Evolutionary conservation across 2,329 filamentous ascomycete genomes (phyloP), one percentile per base, ranked within the genome.

Genomic region (Paracoccidioides lutzii): DNA sequence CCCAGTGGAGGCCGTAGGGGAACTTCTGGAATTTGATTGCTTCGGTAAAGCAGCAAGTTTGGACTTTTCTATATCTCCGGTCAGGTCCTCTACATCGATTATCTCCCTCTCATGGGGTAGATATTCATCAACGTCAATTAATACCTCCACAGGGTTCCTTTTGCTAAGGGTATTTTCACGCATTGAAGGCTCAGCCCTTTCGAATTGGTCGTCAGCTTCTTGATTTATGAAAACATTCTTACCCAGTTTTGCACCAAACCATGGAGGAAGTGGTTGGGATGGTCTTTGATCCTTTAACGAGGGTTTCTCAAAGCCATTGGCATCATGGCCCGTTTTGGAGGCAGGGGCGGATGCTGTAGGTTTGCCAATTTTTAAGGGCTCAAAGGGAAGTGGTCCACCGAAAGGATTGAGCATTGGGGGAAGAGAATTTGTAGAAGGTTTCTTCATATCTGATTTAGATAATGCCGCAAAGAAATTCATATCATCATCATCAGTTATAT

Each of bases 361-460:
- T 53, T 81, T 83, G 46, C 86, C 82, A 1, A 95, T 77, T 65
- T 89, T 78, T 5, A 85, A 72, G 52, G 79, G 91, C 62, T 95
- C 90, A 65, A 98, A 98, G 0, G 93, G 93, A 4, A 98, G 71
- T 0, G 90, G 89, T 0, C 91, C 91, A 60, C 81, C 81, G 65
- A 95, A 87, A 3, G 81, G 76, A 62, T 82, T 81, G 40, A 70
- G 64, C 3, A 73, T 64, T 22, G 72, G 67, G 5, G 22, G 15
- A 14, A 3, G 7, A 30, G 37, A 3, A 3, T 65, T 32, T 67
- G 60, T 62, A 35, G 60, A 62, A 43, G 77, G 77, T 65, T 82
- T 81, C 57, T 77, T 75, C 61, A 79, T 81, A 57, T 85, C 83
- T 22, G 87, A 86, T 59, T 84, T 85, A 8, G 84, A 83, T 52